Conservation (phyloP, 345 rosid genomes). For the Melaleuca quinquenervia region DNA sequence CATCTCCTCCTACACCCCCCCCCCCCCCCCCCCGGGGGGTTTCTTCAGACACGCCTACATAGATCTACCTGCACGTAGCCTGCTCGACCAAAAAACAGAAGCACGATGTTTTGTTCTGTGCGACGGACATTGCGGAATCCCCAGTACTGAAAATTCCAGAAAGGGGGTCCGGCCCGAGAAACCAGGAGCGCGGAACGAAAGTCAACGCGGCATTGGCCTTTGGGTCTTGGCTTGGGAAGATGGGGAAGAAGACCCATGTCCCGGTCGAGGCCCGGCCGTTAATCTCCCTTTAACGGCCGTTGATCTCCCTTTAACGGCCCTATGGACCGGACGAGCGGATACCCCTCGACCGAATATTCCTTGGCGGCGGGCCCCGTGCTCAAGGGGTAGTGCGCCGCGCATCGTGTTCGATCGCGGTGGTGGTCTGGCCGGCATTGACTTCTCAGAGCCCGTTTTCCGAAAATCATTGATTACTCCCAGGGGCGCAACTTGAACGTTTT, state of each 20-base stretch:
- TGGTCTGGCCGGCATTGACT: background rate
- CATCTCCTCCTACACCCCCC: background rate
- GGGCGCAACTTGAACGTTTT: rapidly evolving
- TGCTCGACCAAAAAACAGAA: background rate
- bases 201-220: background rate
- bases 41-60: background rate
- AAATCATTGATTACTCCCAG: background rate
- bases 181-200: background rate
- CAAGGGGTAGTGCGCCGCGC: background rate
- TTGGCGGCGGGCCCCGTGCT: background rate
- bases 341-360: background rate
- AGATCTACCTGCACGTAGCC: background rate
- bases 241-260: background rate
- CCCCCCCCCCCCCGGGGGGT: too few species aligned
- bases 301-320: background rate
- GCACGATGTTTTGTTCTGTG: background rate
- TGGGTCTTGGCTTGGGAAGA: background rate
- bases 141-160: too few species aligned
- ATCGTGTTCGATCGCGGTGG: background rate
- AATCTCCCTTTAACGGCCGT: background rate
- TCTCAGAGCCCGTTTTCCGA: background rate
- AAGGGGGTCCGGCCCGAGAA: too few species aligned
- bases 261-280: background rate
- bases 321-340: background rate
- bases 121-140: background rate